phyloP scores from a whole-genome alignment of 140 eudicot genomes.

The Erigeron philadelphicus region DNA sequence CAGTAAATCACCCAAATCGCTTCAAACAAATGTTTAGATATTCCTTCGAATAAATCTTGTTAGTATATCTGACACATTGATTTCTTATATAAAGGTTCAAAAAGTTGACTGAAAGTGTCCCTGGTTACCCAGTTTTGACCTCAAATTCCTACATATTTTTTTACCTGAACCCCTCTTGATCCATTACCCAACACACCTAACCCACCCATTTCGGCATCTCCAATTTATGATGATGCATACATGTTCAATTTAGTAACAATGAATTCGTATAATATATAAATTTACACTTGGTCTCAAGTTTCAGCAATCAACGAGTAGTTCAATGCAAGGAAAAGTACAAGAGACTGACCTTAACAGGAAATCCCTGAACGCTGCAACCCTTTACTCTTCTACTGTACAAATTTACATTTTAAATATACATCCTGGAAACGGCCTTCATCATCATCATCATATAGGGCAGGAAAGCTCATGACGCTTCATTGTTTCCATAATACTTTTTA shows the following conservation, averaged over 20 bases:
- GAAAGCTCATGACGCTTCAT: background rate
- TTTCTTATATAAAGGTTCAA: background rate
- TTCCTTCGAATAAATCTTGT: background rate
- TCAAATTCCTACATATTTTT: too few relatives aligned
- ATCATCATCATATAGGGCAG: background rate
- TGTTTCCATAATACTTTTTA: slow-evolving; percentile 9
- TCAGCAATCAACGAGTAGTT: background rate
- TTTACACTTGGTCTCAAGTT: background rate
- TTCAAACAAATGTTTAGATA: background rate
- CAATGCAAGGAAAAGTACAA: background rate
- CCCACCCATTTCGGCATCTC: too few relatives aligned
- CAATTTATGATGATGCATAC: background rate
- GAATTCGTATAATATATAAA: background rate
- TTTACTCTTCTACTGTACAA: slow-evolving; percentile 7
- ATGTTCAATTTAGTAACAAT: background rate
- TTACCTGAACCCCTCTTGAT: too few relatives aligned
- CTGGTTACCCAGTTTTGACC: background rate
- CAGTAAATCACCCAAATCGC: background rate
- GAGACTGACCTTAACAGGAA: slow-evolving; percentile 21
- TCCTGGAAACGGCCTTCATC: background rate
- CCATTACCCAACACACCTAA: too few relatives aligned
- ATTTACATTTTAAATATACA: slow-evolving; percentile 22
- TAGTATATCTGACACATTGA: background rate
- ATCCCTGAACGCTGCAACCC: slow-evolving; percentile 3
- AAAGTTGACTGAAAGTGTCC: background rate